Conservation (phyloP, 768 basidiomycete genomes). For the Trametes coccinea region DNA sequence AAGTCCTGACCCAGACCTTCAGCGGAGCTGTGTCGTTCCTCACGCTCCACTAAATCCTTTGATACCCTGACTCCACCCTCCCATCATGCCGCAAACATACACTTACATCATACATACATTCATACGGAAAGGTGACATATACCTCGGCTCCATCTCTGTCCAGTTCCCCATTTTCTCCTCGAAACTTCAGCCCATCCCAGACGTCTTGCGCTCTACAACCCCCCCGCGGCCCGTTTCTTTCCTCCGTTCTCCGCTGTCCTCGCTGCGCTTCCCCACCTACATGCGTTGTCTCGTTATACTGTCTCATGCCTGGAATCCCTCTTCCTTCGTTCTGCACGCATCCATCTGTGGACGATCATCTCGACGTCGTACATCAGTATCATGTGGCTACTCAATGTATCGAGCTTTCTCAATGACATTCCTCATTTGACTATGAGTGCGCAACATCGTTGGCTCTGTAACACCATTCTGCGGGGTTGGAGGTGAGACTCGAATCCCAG, state of each 20-base stretch:
- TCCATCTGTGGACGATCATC: not conserved
- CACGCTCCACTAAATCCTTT: slow-evolving; percentile 1
- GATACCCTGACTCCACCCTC: slow-evolving; percentile 3
- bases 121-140: slow-evolving; percentile 12
- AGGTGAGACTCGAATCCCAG: too few species aligned
- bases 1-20: slow-evolving; percentile 9
- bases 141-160: slow-evolving; percentile 26
- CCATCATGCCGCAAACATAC: too few species aligned
- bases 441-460: too few species aligned
- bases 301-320: not conserved
- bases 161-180: not conserved
- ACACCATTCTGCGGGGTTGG: too few species aligned
- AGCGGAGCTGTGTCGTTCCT: slow-evolving; percentile 7
- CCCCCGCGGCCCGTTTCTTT: too few species aligned
- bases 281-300: not conserved
- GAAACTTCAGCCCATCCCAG: too few species aligned
- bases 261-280: not conserved
- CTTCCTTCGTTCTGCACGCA: not conserved
- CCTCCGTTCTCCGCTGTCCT: not conserved
- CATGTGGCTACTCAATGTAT: slow-evolving; percentile 9
- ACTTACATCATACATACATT: too few species aligned
- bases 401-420: not conserved
- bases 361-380: not conserved
- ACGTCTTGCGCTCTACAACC: too few species aligned
- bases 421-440: too few species aligned